These are phyloP conservation scores for Forsythia viridissima DNA, from an alignment of 257 asterid genomes.

Conservation along the genomic window DNA sequence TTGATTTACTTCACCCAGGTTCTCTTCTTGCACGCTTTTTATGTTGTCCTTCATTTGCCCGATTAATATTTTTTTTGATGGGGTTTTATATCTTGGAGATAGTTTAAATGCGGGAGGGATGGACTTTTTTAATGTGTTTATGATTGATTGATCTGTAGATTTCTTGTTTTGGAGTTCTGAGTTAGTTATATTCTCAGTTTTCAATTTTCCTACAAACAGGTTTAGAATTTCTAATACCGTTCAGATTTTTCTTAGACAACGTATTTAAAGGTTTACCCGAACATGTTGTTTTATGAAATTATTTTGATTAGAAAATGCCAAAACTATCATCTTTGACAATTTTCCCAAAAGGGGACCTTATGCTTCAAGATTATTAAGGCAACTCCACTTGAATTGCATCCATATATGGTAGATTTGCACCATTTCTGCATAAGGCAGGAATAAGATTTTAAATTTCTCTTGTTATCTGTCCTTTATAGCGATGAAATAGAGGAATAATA, in stretches of 20 bases:
- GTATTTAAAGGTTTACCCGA: background rate
- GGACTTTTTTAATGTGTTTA: background rate
- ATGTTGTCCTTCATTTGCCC: background rate
- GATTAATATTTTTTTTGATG: background rate
- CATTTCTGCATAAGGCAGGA: background rate
- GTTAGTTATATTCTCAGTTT: background rate
- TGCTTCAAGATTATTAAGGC: background rate
- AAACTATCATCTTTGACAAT: background rate
- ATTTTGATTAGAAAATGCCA: background rate
- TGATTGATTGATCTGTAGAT: slow-evolving; percentile 7
- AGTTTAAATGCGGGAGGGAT: background rate
- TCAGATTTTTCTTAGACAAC: too few species aligned
- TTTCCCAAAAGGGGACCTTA: background rate
- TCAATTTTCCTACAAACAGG: background rate
- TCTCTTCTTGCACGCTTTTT: background rate
- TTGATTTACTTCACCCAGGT: slow-evolving; percentile 98
- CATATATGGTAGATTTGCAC: slow-evolving; percentile 4
- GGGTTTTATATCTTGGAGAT: background rate
- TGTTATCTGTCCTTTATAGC: background rate
- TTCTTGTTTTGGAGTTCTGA: slow-evolving; percentile 6
- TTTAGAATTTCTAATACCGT: background rate
- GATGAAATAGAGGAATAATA: background rate
- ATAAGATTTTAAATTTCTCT: background rate
- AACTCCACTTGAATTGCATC: slow-evolving; percentile 1
- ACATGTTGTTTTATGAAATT: background rate